A percentile compares a stretch with the other conserved stretches of the same genome.
These are phyloP conservation scores for Baudoinia panamericana DNA, from an alignment of 495 filamentous ascomycete species.

Conservation along the genomic window DNA sequence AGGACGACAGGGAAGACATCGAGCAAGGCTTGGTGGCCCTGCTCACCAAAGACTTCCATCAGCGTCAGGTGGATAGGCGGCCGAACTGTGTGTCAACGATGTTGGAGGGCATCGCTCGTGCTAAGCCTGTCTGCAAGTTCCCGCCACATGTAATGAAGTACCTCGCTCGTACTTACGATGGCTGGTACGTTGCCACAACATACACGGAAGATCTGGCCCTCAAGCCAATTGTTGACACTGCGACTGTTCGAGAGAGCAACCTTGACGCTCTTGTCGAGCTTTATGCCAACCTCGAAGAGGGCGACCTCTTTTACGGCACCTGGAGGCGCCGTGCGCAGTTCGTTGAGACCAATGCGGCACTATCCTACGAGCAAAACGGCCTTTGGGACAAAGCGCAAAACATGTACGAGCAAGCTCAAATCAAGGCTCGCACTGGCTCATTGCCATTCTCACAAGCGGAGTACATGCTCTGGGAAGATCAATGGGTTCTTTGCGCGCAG, in stretches of 20 bases:
- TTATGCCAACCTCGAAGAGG: slow-evolving; percentile 78
- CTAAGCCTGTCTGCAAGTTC: slow-evolving; percentile 74
- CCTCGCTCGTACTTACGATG: slow-evolving; percentile 78
- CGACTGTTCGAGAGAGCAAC: slow-evolving; percentile 76
- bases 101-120: slow-evolving; percentile 67
- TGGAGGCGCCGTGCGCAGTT: slow-evolving; percentile 93
- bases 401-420: slow-evolving; percentile 90
- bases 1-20: slow-evolving; percentile 81
- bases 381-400: slow-evolving; percentile 98
- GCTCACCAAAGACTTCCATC: slow-evolving; percentile 88
- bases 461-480: slow-evolving; percentile 99
- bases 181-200: slow-evolving; percentile 80
- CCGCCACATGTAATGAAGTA: slow-evolving; percentile 94
- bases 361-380: slow-evolving; percentile 96
- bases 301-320: slow-evolving; percentile 94
- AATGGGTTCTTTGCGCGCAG: slow-evolving; percentile 94
- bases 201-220: slow-evolving; percentile 77
- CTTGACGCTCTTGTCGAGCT: slow-evolving; percentile 86
- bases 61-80: slow-evolving; percentile 79
- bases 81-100: slow-evolving; percentile 91
- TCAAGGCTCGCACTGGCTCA: slow-evolving; percentile 85
- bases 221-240: slow-evolving; percentile 68
- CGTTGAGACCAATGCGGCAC: slow-evolving; percentile 86
- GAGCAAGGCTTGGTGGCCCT: slow-evolving; percentile 76
- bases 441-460: slow-evolving; percentile 91